Evolutionary conservation across 1,284 basidiomycete genomes (phyloP).

Genomic region (Tilletia horrida): DNA sequence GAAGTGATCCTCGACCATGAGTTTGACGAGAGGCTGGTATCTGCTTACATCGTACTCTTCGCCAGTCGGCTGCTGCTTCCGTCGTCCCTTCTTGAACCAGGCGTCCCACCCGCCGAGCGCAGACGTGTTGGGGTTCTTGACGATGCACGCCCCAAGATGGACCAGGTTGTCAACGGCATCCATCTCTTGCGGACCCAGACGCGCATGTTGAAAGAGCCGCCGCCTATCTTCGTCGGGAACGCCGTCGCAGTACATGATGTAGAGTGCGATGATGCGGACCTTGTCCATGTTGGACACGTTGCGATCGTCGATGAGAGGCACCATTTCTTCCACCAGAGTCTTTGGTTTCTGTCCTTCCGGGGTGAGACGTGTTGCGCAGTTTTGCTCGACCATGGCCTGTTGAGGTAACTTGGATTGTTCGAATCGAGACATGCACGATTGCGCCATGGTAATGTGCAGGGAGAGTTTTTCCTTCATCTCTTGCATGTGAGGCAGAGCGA

Average conservation of each 20-base stretch:
- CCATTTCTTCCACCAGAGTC: constrained; percentile 91
- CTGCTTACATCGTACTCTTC: constrained; percentile 95
- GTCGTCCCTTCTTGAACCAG: constrained; percentile 64
- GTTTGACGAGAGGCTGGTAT: constrained; percentile 80
- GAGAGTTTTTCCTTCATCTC: constrained; percentile 96
- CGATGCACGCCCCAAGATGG: constrained; percentile 77
- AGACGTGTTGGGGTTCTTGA: constrained; percentile 60
- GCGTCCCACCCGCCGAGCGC: constrained; percentile 31
- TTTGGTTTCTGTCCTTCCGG: constrained; percentile 49
- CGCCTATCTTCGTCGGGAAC: constrained; percentile 95
- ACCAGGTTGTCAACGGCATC: constrained; percentile 87
- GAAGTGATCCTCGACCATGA: constrained; percentile 85
- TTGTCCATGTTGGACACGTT: constrained; percentile 71
- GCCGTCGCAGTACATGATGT: constrained; percentile 91
- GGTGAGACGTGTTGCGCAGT: constrained; percentile 49
- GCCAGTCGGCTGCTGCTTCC: constrained; percentile 70
- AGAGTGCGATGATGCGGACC: constrained; percentile 92
- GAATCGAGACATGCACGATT: constrained; percentile 92
- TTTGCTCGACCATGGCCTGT: constrained; percentile 89
- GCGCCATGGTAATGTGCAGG: constrained; percentile 92
- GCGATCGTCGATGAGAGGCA: constrained; percentile 83
- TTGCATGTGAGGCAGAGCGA: constrained; percentile 88
- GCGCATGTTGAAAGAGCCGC: constrained; percentile 92
- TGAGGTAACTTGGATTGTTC: constrained; percentile 79
- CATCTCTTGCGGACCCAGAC: constrained; percentile 81